Percentiles rank a stretch among this genome's conserved stretches.
Evolutionary conservation across 495 filamentous ascomycete genomes (phyloP).

Genomic region (Aspergillus saccharolyticus): DNA sequence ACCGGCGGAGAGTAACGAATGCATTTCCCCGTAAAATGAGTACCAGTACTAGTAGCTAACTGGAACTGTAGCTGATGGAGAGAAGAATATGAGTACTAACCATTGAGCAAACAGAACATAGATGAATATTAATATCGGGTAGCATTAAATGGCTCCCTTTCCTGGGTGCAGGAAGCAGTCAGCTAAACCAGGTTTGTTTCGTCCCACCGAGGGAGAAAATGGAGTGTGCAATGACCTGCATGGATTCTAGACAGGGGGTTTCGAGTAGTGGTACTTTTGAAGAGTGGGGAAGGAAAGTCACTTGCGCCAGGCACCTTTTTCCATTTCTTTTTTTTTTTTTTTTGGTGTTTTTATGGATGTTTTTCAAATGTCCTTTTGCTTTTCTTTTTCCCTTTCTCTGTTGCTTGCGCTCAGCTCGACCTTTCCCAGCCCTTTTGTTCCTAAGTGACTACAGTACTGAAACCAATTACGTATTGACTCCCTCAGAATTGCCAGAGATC

Average conservation of each 20-base stretch:
- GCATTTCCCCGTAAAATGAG: not conserved
- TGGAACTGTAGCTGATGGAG: too few relatives aligned
- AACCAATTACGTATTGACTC: too few relatives aligned
- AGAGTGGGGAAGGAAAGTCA: not conserved
- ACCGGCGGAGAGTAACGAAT: too few relatives aligned
- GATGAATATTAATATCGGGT: not conserved
- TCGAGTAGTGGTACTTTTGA: not conserved
- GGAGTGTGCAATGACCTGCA: conserved; percentile 16
- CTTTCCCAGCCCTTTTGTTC: too few relatives aligned
- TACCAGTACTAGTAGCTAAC: too few relatives aligned
- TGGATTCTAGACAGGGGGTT: conserved; percentile 18
- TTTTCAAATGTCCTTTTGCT: too few relatives aligned
- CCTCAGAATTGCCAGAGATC: too few relatives aligned
- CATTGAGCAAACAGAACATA: not conserved
- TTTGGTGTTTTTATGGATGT: not conserved
- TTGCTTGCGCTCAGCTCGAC: too few relatives aligned
- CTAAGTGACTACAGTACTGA: too few relatives aligned
- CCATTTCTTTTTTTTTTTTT: conserved; percentile 12
- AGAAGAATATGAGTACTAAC: too few relatives aligned
- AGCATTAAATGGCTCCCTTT: not conserved
- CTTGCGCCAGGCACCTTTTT: not conserved
- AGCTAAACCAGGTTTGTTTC: conserved; percentile 5
- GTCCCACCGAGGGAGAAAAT: conserved; percentile 11
- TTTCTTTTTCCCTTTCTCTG: not conserved
- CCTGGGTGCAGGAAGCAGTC: not conserved